A percentile compares a stretch with the other conserved stretches of the same genome.
These are phyloP conservation scores for Rhinocladiella mackenziei DNA, from an alignment of 2,329 filamentous ascomycete genomes.

Conservation along the genomic window DNA sequence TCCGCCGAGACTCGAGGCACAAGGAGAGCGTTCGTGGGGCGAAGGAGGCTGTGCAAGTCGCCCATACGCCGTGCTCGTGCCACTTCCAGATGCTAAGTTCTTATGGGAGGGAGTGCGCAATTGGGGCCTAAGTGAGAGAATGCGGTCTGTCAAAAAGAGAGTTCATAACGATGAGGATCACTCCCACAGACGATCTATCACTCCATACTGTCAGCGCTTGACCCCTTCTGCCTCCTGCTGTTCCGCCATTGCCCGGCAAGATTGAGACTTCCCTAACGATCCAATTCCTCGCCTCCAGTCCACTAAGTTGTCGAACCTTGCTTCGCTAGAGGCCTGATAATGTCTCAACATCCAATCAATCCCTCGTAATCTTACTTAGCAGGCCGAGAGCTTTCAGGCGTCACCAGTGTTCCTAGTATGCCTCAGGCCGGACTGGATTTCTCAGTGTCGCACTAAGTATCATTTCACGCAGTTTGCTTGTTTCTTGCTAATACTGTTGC, in stretches of 20 bases:
- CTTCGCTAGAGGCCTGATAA: slow-evolving; percentile 9
- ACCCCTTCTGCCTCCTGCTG: slow-evolving; percentile 8
- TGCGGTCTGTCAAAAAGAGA: too few species aligned
- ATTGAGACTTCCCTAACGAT: neutral
- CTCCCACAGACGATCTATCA: too few species aligned
- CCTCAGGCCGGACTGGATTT: slow-evolving; percentile 8
- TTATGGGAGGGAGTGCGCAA: too few species aligned
- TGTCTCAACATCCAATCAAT: slow-evolving; percentile 9
- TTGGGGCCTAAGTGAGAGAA: too few species aligned
- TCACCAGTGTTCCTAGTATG: slow-evolving; percentile 8
- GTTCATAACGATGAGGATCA: too few species aligned
- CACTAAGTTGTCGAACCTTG: slow-evolving; percentile 3
- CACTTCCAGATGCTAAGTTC: too few species aligned
- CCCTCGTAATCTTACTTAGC: slow-evolving; percentile 13
- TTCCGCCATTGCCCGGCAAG: slow-evolving; percentile 12
- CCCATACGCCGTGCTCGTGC: too few species aligned
- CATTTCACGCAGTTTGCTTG: slow-evolving; percentile 13
- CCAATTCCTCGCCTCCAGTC: neutral
- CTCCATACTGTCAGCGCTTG: slow-evolving; percentile 22
- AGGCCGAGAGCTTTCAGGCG: slow-evolving; percentile 1
- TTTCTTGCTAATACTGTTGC: too few species aligned
- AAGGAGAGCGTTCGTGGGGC: too few species aligned
- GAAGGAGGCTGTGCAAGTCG: too few species aligned
- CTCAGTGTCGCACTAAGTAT: slow-evolving; percentile 13
- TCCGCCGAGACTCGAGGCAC: too few species aligned